Percentiles rank a stretch among this genome's conserved stretches.
These are phyloP conservation scores for Panellus pusillus DNA, from an alignment of 768 basidiomycete species.

Conservation along the genomic window DNA sequence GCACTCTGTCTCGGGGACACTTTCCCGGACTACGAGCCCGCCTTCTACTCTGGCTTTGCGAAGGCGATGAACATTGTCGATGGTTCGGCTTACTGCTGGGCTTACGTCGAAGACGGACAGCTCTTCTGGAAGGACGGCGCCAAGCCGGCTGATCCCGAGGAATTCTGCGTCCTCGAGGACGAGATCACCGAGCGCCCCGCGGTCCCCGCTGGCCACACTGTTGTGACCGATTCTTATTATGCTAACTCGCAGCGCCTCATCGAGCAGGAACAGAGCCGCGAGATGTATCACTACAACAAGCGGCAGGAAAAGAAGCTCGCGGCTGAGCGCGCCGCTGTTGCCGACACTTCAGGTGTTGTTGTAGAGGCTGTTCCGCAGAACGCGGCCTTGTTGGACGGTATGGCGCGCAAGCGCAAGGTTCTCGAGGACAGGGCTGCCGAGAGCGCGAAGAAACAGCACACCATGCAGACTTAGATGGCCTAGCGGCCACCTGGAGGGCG, in stretches of 20 bases:
- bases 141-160: background rate
- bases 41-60: background rate
- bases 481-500: too few species aligned
- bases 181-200: background rate
- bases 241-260: background rate
- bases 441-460: background rate
- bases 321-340: too few species aligned
- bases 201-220: background rate
- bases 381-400: background rate
- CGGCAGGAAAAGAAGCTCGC: too few species aligned
- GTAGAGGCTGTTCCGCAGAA: background rate
- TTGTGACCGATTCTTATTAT: background rate
- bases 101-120: background rate
- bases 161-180: background rate
- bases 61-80: background rate
- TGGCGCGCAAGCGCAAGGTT: background rate
- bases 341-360: too few species aligned
- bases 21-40: background rate
- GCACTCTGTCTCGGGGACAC: background rate
- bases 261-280: too few species aligned
- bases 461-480: too few species aligned
- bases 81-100: background rate
- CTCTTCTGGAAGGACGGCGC: background rate
- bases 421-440: background rate
- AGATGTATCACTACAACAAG: too few species aligned